These are phyloP conservation scores for Fusarium chlamydosporum DNA, from an alignment of 2,329 filamentous ascomycete species.

Conservation along the genomic window DNA sequence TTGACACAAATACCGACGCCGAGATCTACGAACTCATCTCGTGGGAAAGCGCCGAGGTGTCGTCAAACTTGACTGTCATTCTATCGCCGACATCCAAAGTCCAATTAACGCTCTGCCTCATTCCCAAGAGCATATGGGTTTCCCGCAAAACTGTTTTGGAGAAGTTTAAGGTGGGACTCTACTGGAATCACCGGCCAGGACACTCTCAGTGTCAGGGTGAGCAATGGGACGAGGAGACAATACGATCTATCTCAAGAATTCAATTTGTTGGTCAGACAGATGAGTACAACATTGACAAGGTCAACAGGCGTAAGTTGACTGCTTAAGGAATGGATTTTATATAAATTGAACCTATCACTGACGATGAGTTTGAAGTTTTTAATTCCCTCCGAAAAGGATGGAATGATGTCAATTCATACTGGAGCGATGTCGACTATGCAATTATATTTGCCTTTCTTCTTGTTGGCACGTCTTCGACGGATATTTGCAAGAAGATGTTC, in stretches of 20 bases:
- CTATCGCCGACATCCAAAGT: constrained; percentile 2
- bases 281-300: background rate
- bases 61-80: constrained; percentile 1
- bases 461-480: constrained; percentile 1
- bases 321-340: accelerated
- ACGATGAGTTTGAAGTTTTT: background rate
- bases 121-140: constrained; percentile 20
- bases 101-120: constrained; percentile 16
- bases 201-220: background rate
- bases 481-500: constrained; percentile 15
- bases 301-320: constrained; percentile 3
- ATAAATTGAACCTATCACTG: background rate
- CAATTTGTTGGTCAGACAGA: constrained; percentile 20
- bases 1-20: background rate
- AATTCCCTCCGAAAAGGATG: constrained; percentile 7
- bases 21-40: background rate
- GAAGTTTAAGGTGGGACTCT: constrained; percentile 16
- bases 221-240: constrained; percentile 3
- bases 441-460: constrained; percentile 14
- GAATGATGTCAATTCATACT: constrained; percentile 24
- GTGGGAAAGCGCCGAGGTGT: constrained; percentile 1
- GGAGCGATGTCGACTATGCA: constrained; percentile 31
- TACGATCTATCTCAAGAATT: constrained; percentile 12
- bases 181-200: constrained; percentile 14
- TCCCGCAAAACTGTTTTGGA: constrained; percentile 21